Conservation (phyloP, 106 monocot species). For the Chionographis japonica region DNA sequence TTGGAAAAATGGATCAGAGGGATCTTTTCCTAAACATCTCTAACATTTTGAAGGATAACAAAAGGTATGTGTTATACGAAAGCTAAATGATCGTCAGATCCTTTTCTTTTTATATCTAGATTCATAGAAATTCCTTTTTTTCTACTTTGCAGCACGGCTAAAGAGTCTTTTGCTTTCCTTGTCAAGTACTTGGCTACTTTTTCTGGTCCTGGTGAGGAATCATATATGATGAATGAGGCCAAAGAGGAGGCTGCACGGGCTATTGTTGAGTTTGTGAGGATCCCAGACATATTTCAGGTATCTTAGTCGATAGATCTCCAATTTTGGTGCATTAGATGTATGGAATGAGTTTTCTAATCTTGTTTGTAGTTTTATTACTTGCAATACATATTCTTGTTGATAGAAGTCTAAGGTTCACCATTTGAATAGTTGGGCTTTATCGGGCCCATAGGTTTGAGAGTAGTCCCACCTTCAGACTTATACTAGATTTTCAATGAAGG, state of each 20-base stretch:
- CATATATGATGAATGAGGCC: conserved; percentile 43
- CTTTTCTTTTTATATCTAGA: not conserved
- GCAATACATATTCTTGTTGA: too few species aligned
- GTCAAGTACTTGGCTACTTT: conserved; percentile 88
- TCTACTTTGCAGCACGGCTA: conserved; percentile 40
- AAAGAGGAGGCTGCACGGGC: conserved; percentile 88
- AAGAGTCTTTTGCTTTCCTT: conserved; percentile 71
- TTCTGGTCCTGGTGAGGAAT: conserved; percentile 47
- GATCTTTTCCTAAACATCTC: conserved; percentile 68
- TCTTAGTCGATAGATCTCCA: not conserved
- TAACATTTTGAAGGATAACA: conserved; percentile 85
- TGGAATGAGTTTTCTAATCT: not conserved
- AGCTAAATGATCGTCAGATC: not conserved
- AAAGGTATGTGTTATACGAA: conserved; percentile 40
- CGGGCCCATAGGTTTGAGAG: too few species aligned
- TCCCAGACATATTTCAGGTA: conserved; percentile 83
- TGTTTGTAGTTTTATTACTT: too few species aligned
- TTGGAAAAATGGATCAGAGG: conserved; percentile 72
- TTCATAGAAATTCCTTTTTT: conserved; percentile 10
- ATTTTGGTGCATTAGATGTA: not conserved
- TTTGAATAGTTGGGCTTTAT: too few species aligned
- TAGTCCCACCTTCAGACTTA: too few species aligned
- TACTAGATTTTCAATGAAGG: too few species aligned
- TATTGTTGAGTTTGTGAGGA: conserved; percentile 84
- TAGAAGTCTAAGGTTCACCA: too few species aligned